These are phyloP conservation scores for Capsicum rhomboideum DNA, from an alignment of 257 asterid species.

Conservation along the genomic window DNA sequence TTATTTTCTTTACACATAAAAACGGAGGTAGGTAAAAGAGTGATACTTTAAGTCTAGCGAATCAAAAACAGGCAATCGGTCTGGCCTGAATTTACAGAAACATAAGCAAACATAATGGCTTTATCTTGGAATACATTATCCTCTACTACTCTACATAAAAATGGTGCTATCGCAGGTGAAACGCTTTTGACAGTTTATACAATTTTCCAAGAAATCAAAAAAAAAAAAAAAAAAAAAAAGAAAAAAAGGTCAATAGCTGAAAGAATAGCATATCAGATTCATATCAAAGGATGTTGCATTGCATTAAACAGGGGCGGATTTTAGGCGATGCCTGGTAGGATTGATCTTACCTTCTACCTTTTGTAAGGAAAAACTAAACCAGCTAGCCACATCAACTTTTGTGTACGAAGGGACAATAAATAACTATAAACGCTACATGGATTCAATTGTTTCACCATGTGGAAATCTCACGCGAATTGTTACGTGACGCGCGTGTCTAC, in stretches of 20 bases:
- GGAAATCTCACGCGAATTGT: too few relatives aligned
- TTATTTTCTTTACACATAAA: background rate
- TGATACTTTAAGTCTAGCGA: background rate
- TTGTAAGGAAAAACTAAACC: too few relatives aligned
- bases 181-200: background rate
- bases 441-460: too few relatives aligned
- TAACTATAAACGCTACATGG: too few relatives aligned
- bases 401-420: too few relatives aligned
- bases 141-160: background rate
- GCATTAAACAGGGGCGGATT: background rate
- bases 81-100: background rate
- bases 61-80: background rate
- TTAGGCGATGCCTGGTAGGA: too few relatives aligned
- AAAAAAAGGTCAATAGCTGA: background rate
- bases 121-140: background rate
- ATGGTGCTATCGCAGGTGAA: background rate
- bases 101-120: background rate
- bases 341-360: too few relatives aligned
- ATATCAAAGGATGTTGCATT: background rate
- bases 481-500: too few relatives aligned
- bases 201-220: background rate
- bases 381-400: too few relatives aligned
- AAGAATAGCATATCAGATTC: background rate
- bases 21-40: background rate
- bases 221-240: background rate